A percentile compares a stretch with the other conserved stretches of the same genome.
Evolutionary conservation across 139 green algal species (phyloP).

Genomic region (Chlorella sorokiniana): DNA sequence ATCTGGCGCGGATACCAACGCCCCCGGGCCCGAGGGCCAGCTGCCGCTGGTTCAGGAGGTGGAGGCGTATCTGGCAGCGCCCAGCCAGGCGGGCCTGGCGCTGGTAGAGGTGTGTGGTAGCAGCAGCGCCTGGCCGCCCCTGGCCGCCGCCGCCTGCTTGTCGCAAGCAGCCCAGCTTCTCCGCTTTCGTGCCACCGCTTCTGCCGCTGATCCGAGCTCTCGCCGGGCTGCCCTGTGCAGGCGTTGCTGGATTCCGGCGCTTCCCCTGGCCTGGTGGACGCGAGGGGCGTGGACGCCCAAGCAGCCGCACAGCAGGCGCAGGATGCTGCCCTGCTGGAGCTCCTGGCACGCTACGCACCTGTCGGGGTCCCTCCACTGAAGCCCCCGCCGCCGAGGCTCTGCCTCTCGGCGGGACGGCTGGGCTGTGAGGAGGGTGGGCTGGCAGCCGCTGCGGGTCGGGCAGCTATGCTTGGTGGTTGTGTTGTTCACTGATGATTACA

Average conservation of each 20-base stretch:
- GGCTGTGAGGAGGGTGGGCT: too few species aligned
- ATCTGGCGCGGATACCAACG: not conserved
- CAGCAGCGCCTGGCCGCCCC: not conserved
- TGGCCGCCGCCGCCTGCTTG: too few species aligned
- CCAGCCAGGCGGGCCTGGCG: not conserved
- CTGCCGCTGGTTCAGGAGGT: not conserved
- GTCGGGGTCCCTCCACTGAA: not conserved
- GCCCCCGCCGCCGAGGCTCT: too few species aligned
- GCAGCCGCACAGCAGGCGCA: not conserved
- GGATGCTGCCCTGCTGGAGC: not conserved
- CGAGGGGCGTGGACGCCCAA: not conserved
- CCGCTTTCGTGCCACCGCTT: not conserved
- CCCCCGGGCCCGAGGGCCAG: not conserved
- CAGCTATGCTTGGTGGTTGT: too few species aligned
- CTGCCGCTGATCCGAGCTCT: not conserved
- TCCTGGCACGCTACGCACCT: not conserved
- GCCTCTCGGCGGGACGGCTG: too few species aligned
- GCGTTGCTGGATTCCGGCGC: not conserved
- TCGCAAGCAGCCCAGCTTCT: not conserved
- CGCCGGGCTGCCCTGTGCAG: not conserved
- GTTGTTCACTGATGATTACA: too few species aligned
- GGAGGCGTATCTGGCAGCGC: not conserved
- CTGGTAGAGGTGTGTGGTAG: not conserved
- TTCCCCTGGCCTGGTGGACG: not conserved
- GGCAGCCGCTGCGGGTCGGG: too few species aligned